Evolutionary conservation across 2,329 filamentous ascomycete species (phyloP), one percentile per base, ranked within the genome.

Genomic region (Trichophyton simii): DNA sequence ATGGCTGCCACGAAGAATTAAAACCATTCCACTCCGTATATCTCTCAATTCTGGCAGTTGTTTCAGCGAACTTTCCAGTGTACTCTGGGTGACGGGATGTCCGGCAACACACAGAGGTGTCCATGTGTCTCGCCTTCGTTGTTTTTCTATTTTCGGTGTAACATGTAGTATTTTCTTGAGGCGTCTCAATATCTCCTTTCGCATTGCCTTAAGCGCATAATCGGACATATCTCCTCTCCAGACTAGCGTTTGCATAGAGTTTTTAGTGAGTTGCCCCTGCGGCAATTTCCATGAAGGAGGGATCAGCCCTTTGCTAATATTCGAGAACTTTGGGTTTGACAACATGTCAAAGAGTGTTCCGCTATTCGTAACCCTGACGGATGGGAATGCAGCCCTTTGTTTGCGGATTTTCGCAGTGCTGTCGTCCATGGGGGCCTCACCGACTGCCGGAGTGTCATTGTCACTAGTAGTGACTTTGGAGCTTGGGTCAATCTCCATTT

Each of bases 151-250:
- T 58, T 44, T 44, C 15, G 34, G n/a, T 3, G 34, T 28, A n/a
- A 18, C 41, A n/a, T 8, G 11, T 22, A 44, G 15, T 28, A 59
- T 59, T 22, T 69, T 73, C 44, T 70, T 69, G 52, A 81, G 63
- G n/a, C 70, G 69, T 59, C 70, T 72, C 6, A 72, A 55, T 0
- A 73, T 68, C 8, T 72, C 68, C 52, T 67, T 70, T 20, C 72
- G 71, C 68, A 80, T 69, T 54, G 72, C 63, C 5, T 64, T 65
- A 0, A 77, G 64, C 2, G 80, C 66, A 54, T 78, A 72, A 2
- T 72, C 69, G 2, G 76, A 67, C 75, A 80, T 79, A 66, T 81
- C 77, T 58, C 75, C 68, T 13, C 77, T 72, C 78, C 78, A 81
- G 0, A 77, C 68, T 11, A 78, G 60, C 3, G 68, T 67, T 31